Percentiles rank a stretch among this genome's conserved stretches.
Conservation (phyloP, 1,139 yeast species). For the Nakaseomyces kungkrabaensis region DNA sequence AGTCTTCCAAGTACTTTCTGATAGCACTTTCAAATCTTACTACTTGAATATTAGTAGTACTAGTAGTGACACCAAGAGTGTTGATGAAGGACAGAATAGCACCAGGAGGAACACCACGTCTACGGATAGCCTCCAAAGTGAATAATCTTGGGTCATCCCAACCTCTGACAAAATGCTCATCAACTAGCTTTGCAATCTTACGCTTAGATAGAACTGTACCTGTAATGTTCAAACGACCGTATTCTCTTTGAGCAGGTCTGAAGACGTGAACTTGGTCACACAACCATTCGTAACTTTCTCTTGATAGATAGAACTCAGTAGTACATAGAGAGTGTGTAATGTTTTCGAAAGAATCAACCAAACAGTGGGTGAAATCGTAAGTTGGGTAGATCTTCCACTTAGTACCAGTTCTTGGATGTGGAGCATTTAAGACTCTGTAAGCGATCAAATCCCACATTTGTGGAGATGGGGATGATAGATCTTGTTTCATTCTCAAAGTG, state of each 20-base stretch:
- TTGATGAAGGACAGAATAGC: conserved; percentile 88
- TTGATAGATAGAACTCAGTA: conserved; percentile 80
- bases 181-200: conserved; percentile 87
- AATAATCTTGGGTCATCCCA: conserved; percentile 98
- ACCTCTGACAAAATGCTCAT: conserved; percentile 71
- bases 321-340: conserved; percentile 94
- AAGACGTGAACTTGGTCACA: conserved; percentile 92
- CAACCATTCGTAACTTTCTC: conserved; percentile 97
- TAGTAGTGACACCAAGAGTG: conserved; percentile 93
- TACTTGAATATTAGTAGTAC: conserved; percentile 83
- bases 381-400: conserved; percentile 98
- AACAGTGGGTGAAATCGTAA: conserved; percentile 96
- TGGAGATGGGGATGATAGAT: conserved; percentile 82
- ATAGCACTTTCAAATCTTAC: conserved; percentile 84
- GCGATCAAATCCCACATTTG: conserved; percentile 99
- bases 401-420: conserved; percentile 93
- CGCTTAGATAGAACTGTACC: conserved; percentile 94
- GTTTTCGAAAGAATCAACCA: conserved; percentile 94
- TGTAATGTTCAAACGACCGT: conserved; percentile 88
- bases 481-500: conserved; percentile 94
- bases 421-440: conserved; percentile 86
- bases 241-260: conserved; percentile 98
- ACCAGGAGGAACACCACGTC: conserved; percentile 99
- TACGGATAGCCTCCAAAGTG: conserved; percentile 86
- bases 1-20: conserved; percentile 76